Percentiles rank a stretch among this genome's conserved stretches.
Conservation (phyloP, 257 asterid species). For the Nicotiana sylvestris region DNA sequence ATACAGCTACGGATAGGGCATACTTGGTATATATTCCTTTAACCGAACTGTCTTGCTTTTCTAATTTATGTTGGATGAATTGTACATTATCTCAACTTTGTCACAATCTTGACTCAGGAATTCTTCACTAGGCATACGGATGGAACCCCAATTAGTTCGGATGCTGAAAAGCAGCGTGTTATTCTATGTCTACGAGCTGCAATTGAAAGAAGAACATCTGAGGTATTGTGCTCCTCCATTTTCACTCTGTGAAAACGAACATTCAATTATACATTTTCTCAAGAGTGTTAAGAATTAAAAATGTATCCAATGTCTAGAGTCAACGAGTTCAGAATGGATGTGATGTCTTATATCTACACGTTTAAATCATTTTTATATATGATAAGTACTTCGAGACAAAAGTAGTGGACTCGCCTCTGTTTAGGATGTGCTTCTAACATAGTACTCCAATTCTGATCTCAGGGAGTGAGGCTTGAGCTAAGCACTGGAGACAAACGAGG, state of each 20-base stretch:
- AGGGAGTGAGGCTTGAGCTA: slow-evolving; percentile 92
- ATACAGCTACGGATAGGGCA: slow-evolving; percentile 58
- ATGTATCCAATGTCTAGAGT: no score
- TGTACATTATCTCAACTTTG: background rate
- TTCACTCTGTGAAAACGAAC: background rate
- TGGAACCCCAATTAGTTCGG: slow-evolving; percentile 72
- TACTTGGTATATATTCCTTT: slow-evolving; percentile 42
- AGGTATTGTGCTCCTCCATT: slow-evolving; percentile 31
- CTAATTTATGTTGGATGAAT: background rate
- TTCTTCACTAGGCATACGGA: slow-evolving; percentile 78
- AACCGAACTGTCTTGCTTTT: background rate
- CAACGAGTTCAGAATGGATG: background rate
- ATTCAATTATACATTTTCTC: no score
- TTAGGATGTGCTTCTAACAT: background rate
- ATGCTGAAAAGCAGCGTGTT: slow-evolving; percentile 84
- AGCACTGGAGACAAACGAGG: slow-evolving; percentile 56
- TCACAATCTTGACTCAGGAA: slow-evolving; percentile 43
- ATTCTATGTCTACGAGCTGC: slow-evolving; percentile 76
- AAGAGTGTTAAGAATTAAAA: no score
- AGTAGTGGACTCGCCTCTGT: background rate
- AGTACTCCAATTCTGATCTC: slow-evolving; percentile 9
- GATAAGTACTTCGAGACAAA: background rate
- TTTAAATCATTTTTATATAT: background rate
- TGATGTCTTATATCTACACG: background rate
- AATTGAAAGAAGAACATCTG: slow-evolving; percentile 48